Evolutionary conservation across 2,329 filamentous ascomycete species (phyloP).

Genomic region (Aspergillus intermedius): DNA sequence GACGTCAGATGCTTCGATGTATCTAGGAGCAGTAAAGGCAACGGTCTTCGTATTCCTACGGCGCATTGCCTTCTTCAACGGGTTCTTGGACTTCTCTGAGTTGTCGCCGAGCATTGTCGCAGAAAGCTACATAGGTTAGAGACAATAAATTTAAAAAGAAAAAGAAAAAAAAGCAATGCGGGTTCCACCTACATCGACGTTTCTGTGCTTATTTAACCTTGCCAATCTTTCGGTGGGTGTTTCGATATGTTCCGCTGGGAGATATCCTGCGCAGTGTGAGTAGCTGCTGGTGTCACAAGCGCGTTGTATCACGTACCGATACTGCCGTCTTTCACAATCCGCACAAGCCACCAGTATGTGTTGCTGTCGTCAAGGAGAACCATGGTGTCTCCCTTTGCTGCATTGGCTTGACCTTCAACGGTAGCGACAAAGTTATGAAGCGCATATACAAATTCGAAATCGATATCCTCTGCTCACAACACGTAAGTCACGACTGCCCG

Average conservation of each 20-base stretch:
- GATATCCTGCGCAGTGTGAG: constrained; percentile 60
- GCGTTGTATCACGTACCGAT: constrained; percentile 56
- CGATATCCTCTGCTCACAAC: constrained; percentile 84
- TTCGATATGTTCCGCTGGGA: constrained; percentile 96
- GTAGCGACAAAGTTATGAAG: constrained; percentile 96
- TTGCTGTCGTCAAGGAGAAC: constrained; percentile 96
- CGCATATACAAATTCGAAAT: constrained; percentile 99
- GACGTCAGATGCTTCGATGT: constrained; percentile 78
- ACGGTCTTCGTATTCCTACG: constrained; percentile 79
- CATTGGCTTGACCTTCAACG: constrained; percentile 96
- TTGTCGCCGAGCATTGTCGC: constrained; percentile 67
- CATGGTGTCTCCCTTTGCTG: constrained; percentile 98
- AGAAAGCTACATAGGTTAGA: constrained; percentile 48
- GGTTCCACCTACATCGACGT: constrained; percentile 71
- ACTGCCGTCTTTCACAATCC: constrained; percentile 94
- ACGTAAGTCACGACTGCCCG: constrained; percentile 63
- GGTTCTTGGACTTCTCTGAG: constrained; percentile 72
- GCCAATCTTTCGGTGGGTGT: constrained; percentile 92
- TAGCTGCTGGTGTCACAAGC: constrained; percentile 38
- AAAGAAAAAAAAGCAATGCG: constrained; percentile 2
- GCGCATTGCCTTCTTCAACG: constrained; percentile 76
- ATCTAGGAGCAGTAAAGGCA: constrained; percentile 76
- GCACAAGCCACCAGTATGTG: constrained; percentile 98
- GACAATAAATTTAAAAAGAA: too few species aligned
- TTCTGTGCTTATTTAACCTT: constrained; percentile 92